Evolutionary conservation across 441 rosid genomes (phyloP).

Genomic region (Isatis lusitanica): DNA sequence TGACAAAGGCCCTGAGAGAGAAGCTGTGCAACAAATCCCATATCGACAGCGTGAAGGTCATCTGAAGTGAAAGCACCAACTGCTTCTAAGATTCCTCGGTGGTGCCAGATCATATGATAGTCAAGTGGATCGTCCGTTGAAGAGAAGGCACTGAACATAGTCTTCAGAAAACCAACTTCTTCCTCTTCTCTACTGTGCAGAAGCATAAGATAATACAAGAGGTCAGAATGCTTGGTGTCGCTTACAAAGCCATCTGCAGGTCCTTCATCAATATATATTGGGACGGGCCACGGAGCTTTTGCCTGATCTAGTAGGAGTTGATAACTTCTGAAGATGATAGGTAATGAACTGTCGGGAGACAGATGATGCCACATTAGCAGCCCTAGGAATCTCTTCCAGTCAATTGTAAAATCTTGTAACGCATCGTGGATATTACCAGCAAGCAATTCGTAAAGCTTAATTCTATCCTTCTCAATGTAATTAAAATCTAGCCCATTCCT

Average conservation of each 20-base stretch:
- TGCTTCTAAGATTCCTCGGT: conserved; percentile 78
- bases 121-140: conserved; percentile 97
- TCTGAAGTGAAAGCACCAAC: conserved; percentile 75
- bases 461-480: conserved; percentile 82
- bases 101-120: conserved; percentile 99
- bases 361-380: conserved; percentile 91
- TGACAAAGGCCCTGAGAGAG: conserved; percentile 78
- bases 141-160: conserved; percentile 88
- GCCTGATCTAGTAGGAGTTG: conserved; percentile 63
- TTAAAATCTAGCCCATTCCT: conserved; percentile 83
- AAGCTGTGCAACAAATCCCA: conserved; percentile 90
- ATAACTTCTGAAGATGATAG: conserved; percentile 66
- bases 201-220: conserved; percentile 96
- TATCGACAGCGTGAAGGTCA: conserved; percentile 91
- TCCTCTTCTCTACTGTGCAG: conserved; percentile 73
- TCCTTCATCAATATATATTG: conserved; percentile 89
- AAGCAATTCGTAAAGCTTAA: conserved; percentile 87
- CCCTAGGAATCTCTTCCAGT: conserved; percentile 98
- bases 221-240: conserved; percentile 60
- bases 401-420: conserved; percentile 58
- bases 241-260: conserved; percentile 48
- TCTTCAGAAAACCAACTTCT: conserved; percentile 60
- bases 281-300: conserved; percentile 83
- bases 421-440: conserved; percentile 83
- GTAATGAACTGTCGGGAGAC: conserved; percentile 71